These are phyloP conservation scores for Annona squamosa DNA, from an alignment of 164 flowering plant species.

Conservation along the genomic window DNA sequence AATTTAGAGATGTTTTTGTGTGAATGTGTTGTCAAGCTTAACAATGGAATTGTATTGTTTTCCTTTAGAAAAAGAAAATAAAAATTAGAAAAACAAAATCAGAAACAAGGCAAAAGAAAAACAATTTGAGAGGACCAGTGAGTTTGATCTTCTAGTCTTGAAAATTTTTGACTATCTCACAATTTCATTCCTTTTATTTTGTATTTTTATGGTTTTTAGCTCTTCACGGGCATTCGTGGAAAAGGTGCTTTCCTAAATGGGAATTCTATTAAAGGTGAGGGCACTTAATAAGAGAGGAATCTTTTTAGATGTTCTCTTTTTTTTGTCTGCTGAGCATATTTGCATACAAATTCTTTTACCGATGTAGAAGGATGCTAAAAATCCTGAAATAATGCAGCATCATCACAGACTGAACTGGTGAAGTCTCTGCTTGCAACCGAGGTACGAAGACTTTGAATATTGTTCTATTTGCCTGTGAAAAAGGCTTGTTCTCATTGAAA, in stretches of 20 bases:
- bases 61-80: too few relatives aligned
- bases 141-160: neutral
- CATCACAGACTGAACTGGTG: constrained; percentile 73
- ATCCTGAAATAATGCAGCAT: constrained; percentile 45
- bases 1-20: too few relatives aligned
- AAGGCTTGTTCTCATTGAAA: too few relatives aligned
- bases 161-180: neutral
- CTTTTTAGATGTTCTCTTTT: neutral
- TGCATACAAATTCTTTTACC: too few relatives aligned
- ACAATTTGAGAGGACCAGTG: neutral
- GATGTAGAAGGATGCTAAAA: neutral
- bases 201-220: constrained; percentile 37
- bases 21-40: too few relatives aligned
- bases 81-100: too few relatives aligned
- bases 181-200: neutral
- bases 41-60: too few relatives aligned
- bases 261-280: constrained; percentile 68
- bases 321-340: neutral
- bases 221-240: constrained; percentile 79
- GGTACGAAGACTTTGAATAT: constrained; percentile 33
- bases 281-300: too few relatives aligned
- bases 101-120: too few relatives aligned
- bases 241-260: constrained; percentile 92
- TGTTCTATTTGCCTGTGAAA: neutral
- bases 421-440: constrained; percentile 82